phyloP scores from a whole-genome alignment of 768 basidiomycete genomes.

The Sarcomyxa edulis region DNA sequence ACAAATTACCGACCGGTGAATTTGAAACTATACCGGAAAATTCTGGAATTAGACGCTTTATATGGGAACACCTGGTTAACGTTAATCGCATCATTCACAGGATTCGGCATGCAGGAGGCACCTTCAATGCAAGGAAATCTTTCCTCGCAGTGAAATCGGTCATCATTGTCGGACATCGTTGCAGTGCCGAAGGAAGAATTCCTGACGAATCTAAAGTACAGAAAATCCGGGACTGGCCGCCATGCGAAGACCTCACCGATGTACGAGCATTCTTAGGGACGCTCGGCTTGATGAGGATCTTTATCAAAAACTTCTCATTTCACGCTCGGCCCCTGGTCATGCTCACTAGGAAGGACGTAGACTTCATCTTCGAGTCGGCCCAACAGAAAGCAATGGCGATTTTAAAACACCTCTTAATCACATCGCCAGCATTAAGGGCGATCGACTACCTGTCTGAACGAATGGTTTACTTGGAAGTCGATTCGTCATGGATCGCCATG shows the following conservation, averaged over 20 bases:
- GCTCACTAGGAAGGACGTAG: slow-evolving; percentile 20
- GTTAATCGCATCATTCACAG: slow-evolving; percentile 30
- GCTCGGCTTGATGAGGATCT: slow-evolving; percentile 18
- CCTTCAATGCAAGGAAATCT: slow-evolving; percentile 30
- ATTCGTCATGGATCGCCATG: slow-evolving; percentile 19
- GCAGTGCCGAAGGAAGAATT: slow-evolving; percentile 24
- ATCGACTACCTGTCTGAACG: slow-evolving; percentile 22
- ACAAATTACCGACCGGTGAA: slow-evolving; percentile 17
- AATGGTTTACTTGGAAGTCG: slow-evolving; percentile 24
- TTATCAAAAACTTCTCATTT: slow-evolving; percentile 22
- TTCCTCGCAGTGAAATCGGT: slow-evolving; percentile 20
- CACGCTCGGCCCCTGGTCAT: slow-evolving; percentile 15
- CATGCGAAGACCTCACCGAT: slow-evolving; percentile 13
- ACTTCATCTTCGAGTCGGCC: slow-evolving; percentile 22
- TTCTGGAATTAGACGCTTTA: slow-evolving; percentile 25
- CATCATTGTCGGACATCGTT: slow-evolving; percentile 30
- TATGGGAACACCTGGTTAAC: slow-evolving; percentile 32
- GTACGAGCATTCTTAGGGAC: slow-evolving; percentile 26
- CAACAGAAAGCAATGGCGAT: slow-evolving; percentile 14
- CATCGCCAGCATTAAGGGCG: slow-evolving; percentile 15
- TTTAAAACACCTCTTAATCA: slow-evolving; percentile 15
- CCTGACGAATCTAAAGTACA: slow-evolving; percentile 14
- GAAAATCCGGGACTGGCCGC: slow-evolving; percentile 20
- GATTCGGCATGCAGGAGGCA: slow-evolving; percentile 29
- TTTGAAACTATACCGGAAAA: slow-evolving; percentile 33